Evolutionary conservation across 441 rosid genomes (phyloP), one percentile per base, ranked within the genome.

Genomic region (Sinapis alba): DNA sequence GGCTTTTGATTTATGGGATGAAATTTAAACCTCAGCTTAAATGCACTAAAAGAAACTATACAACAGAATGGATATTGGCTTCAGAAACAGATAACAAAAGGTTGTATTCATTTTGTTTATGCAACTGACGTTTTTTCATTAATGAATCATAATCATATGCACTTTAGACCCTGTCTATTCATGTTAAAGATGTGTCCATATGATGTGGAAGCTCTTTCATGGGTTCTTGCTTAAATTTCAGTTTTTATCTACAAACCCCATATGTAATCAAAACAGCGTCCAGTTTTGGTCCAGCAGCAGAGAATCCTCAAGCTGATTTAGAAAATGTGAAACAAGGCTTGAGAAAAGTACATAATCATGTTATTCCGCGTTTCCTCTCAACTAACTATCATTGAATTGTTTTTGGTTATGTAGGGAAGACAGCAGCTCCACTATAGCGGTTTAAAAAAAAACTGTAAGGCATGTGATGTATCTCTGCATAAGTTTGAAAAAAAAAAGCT

Each of bases 281-380:
- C n/a, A n/a, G n/a, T n/a, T n/a, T n/a, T n/a, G n/a, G n/a, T n/a
- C 45, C 32, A 6, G 32, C 66, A 59, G 82, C 72, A 72, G 98
- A 87, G 73, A 85, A 85, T 80, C 88, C 92, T 56, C 95, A 90
- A 74, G 84, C 43, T 84, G 95, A 90, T 87, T 87, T 94, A 68
- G 97, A 92, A 74, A 94, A 90, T 77, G 92, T 90, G 66, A 94
- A 92, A 77, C 89, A 92, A 8, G 91, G 79, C 69, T 81, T 92
- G 87, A 87, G 93, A 80, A 95, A 86, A 83, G 96, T 92, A 76
- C 91, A 89, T 68, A 89, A 83, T 73, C 96, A 92, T 34, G 79
- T 81, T 16, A 41, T 85, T 50, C 47, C 34, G 10, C 26, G 5
- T 68, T 64, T 60, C 45, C 65, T 47, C 30, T 57, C 62, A 41